Evolutionary conservation across 2,329 filamentous ascomycete genomes (phyloP).

Genomic region (Fusarium cyanostomum): DNA sequence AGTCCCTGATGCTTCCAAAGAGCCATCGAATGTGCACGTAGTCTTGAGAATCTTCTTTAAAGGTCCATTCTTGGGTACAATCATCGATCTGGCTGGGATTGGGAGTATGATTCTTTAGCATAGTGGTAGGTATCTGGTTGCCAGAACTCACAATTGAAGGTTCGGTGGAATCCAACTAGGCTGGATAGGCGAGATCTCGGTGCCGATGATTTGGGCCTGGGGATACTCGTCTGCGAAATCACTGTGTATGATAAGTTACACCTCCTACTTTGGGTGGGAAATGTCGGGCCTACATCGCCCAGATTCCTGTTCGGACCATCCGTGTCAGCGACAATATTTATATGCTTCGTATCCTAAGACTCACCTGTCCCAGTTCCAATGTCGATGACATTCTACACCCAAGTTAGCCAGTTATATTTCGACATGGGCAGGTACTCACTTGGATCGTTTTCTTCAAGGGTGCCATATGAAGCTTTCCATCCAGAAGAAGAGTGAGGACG

Average conservation of each 20-base stretch:
- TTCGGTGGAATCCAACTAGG: background rate
- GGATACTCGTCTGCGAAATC: background rate
- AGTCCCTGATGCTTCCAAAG: conserved; percentile 1
- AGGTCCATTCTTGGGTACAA: conserved; percentile 8
- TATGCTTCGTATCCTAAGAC: background rate
- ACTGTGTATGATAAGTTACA: background rate
- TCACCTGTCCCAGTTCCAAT: background rate
- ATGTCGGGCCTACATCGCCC: conserved; percentile 1
- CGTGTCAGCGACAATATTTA: background rate
- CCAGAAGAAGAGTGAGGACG: background rate
- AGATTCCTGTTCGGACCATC: background rate
- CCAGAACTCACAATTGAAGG: conserved; percentile 1
- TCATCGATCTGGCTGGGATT: conserved; percentile 6
- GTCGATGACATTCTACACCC: background rate
- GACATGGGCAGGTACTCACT: background rate
- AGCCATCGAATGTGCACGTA: conserved; percentile 5
- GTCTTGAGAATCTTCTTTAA: background rate
- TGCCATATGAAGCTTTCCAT: conserved; percentile 9
- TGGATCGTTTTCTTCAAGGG: background rate
- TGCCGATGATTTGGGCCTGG: background rate
- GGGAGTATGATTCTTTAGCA: too few species aligned
- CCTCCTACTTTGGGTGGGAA: background rate
- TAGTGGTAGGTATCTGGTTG: too few species aligned
- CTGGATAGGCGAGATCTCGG: background rate
- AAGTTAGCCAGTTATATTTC: background rate